phyloP scores from a whole-genome alignment of 768 basidiomycete genomes.

The Gymnopilus junonius region DNA sequence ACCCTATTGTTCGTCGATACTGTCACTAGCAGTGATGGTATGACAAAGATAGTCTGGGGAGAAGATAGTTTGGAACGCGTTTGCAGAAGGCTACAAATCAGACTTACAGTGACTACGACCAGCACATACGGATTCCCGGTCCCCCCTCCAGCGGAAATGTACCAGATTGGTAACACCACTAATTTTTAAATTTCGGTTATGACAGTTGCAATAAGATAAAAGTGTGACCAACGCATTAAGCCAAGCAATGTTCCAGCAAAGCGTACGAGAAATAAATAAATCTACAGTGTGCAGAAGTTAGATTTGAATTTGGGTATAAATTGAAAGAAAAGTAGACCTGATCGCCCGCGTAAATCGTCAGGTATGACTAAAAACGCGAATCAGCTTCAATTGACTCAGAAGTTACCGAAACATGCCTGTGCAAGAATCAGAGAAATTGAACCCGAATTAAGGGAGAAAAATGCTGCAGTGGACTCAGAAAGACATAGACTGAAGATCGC shows the following conservation, averaged over 20 bases:
- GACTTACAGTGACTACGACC: constrained; percentile 35
- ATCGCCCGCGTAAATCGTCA: neutral
- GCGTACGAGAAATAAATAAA: neutral
- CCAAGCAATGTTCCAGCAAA: constrained; percentile 31
- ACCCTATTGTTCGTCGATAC: constrained; percentile 21
- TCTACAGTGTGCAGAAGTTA: neutral
- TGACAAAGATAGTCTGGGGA: constrained; percentile 30
- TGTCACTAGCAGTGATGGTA: constrained; percentile 35
- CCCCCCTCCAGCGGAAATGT: constrained; percentile 34
- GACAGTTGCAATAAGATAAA: neutral
- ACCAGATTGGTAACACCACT: constrained; percentile 41
- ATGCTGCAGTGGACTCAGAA: neutral
- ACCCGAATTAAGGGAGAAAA: neutral
- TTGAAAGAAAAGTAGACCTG: neutral
- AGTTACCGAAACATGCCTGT: neutral
- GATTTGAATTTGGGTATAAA: neutral
- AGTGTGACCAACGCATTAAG: constrained; percentile 28
- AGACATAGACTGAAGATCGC: neutral
- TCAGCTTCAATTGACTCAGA: neutral
- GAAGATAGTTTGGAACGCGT: neutral
- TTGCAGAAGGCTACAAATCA: no score
- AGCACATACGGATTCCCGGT: constrained; percentile 39
- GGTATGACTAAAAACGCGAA: neutral
- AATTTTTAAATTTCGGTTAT: neutral
- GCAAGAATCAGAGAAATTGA: neutral